Percentiles rank a stretch among this genome's conserved stretches.
These are phyloP conservation scores for Polychytrium aggregatum DNA, from an alignment of 192 early-diverging fungal species.

Conservation along the genomic window DNA sequence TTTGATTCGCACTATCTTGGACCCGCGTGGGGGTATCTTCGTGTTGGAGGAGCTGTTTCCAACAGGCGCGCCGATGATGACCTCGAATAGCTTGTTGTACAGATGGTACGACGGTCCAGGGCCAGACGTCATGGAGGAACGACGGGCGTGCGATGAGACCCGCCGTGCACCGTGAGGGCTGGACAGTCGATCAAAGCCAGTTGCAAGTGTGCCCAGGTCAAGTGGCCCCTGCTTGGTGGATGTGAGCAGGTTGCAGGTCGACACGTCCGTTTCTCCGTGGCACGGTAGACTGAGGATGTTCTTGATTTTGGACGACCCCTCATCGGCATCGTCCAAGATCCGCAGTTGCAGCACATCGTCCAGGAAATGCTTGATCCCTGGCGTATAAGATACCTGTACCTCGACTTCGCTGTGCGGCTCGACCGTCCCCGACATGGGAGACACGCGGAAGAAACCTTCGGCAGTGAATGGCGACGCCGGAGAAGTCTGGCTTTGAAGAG, in stretches of 20 bases:
- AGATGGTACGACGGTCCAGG: no score
- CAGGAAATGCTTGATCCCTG: constrained; percentile 19
- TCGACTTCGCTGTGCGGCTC: constrained; percentile 3
- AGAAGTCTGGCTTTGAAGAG: no score
- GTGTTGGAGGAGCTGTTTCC: no score
- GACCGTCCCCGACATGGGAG: constrained; percentile 14
- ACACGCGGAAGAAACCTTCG: constrained; percentile 25
- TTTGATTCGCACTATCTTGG: no score
- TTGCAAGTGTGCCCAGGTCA: constrained; percentile 29
- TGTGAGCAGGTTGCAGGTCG: constrained; percentile 21
- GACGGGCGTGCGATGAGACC: no score
- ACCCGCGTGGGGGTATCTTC: no score
- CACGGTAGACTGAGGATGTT: constrained; percentile 12
- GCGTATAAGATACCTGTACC: constrained; percentile 16
- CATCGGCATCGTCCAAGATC: constrained; percentile 15
- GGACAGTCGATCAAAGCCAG: no score
- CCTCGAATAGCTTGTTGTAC: no score
- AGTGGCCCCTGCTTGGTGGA: constrained; percentile 30
- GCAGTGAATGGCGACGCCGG: no score
- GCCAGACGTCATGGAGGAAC: no score
- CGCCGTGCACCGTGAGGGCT: no score
- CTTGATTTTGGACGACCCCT: constrained; percentile 4
- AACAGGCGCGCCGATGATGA: no score
- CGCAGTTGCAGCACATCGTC: constrained; percentile 16
- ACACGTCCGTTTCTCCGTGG: constrained; percentile 17